Evolutionary conservation across 352 stramenopile genomes (phyloP), one percentile per base, ranked within the genome.

Genomic region (Phytophthora megakarya): DNA sequence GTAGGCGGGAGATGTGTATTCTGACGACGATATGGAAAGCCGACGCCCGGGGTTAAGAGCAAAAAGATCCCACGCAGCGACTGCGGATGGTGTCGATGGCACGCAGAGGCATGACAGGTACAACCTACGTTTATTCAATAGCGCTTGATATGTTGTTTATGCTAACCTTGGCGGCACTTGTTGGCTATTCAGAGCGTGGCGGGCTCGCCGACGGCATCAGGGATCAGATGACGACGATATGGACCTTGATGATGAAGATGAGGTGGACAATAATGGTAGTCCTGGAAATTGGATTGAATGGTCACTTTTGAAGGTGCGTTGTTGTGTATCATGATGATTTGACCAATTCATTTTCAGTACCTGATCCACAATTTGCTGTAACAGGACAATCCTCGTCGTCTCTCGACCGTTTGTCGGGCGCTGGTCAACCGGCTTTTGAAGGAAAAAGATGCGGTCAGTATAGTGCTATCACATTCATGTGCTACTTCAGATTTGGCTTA

Each of bases 231-330:
- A 75, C 21, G 69, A 87, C 21, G 69, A 87, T 28, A 81, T 75
- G 33, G 68, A 80, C 19, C 35, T 75, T 11, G 63, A 76, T 13
- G 65, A 73, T 3, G 68, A 82, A 26, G 70, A 78, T 6, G 57
- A 83, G 11, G n/a, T 59, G 46, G 49, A 61, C 59, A 38, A 22
- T 25, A 63, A 40, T 53, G 67, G 38, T 25, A 44, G 22, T 22
- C 46, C 56, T 32, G 72, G 76, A 44, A 65, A 86, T 22, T 95
- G 84, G 86, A 79, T 95, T 33, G 75, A 93, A 47, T 95, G 86
- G 86, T 74, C 76, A 16, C 55, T 72, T 25, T 59, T 89, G 19
- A 80, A 88, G 63, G 76, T 85, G 46, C 26, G 68, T 47, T 28
- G 22, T 33, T 23, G 19, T 38, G 22, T 56, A 35, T 13, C 30